Evolutionary conservation across 208 protist genomes (phyloP), one percentile per base, ranked within the genome.

Genomic region (Trypanosoma brucei): DNA sequence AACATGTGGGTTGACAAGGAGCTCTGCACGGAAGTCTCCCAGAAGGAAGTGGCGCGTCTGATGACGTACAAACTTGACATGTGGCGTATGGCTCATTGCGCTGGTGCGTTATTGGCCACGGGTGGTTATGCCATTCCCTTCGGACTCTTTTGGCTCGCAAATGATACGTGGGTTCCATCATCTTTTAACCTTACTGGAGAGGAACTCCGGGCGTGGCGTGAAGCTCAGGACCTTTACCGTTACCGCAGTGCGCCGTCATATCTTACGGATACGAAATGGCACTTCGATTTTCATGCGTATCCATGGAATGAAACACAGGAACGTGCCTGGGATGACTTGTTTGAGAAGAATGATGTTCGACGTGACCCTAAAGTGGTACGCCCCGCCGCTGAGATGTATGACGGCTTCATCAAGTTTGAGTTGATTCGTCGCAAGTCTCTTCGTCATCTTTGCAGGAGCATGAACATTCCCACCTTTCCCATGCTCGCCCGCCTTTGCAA

Each of bases 1-100:
- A 96, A 96, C 76, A 88, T 96, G 81, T 96, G 87, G 87, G 86
- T 96, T 33, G 91, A 96, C 71, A 92, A 69, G 79, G 79, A 84
- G 62, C 88, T 96, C 71, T 90, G 80, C 60, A 82, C 85, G 65
- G 79, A 81, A 62, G 87, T 96, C 34, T 86, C 83, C 37, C 87
- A 85, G 65, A 77, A 88, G 76, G 86, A 96, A 51, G 48, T 96
- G 36, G 87, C 86, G 37, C 66, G 85, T 78, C 75, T 93, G 34
- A 91, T 93, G 73, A 65, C 71, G 49, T 91, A 86, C 75, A 93
- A 94, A 75, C 44, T 81, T 35, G 91, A 96, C 70, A 72, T 93
- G 60, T 96, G 86, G 83, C 75, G 84, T 36, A 79, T 96, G 72
- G 75, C 68, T 7, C 91, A 96, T 66, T 69, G 74, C 59, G 60